A percentile compares a stretch with the other conserved stretches of the same genome.
Evolutionary conservation across 805 yeast genomes (phyloP).

Genomic region (Candida xiaguanensis): DNA sequence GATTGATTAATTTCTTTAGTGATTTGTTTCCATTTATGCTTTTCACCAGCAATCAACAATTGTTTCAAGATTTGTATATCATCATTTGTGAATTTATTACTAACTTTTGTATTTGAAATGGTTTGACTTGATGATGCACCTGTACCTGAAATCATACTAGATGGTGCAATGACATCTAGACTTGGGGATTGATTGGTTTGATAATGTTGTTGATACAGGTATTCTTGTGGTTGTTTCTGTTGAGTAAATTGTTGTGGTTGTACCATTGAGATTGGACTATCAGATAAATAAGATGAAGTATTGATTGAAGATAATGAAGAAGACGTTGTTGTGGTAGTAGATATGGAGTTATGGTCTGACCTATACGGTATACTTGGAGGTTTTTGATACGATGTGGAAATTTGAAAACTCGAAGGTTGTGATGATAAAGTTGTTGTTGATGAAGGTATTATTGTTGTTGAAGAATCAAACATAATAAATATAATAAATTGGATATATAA

Average conservation of each 20-base stretch:
- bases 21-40: constrained; percentile 58
- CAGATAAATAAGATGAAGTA: neutral
- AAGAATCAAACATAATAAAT: constrained; percentile 4
- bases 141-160: constrained; percentile 7
- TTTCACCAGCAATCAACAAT: constrained; percentile 49
- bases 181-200: constrained; percentile 1
- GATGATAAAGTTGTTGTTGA: neutral
- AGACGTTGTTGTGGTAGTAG: neutral
- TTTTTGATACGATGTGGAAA: neutral
- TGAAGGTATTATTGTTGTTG: constrained; percentile 2
- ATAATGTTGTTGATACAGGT: constrained; percentile 3
- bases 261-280: neutral
- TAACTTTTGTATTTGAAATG: constrained; percentile 8
- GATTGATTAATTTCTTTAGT: constrained; percentile 34
- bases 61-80: constrained; percentile 46
- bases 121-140: constrained; percentile 10
- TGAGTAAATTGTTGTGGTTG: neutral
- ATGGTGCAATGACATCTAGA: neutral
- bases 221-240: neutral
- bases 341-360: neutral
- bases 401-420: neutral
- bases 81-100: constrained; percentile 34
- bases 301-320: neutral
- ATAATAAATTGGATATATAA: neutral
- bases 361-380: neutral